Conservation (phyloP, 768 basidiomycete genomes). For the Russula brevipes region DNA sequence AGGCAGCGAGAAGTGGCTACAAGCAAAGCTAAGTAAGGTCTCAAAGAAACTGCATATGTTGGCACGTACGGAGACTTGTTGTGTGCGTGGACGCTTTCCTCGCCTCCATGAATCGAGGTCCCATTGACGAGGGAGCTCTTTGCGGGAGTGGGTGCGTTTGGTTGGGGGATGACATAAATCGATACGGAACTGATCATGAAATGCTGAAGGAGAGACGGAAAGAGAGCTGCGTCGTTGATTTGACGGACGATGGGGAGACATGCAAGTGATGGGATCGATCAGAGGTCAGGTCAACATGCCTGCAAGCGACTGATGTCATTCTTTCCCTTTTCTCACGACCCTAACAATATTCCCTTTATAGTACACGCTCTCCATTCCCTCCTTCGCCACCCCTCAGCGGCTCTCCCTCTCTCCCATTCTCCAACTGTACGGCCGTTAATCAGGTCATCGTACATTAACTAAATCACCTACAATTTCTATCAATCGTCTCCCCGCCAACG, state of each 20-base stretch:
- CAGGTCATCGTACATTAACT: neutral
- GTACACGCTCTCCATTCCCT: slow-evolving; percentile 2
- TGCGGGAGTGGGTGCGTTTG: slow-evolving; percentile 44
- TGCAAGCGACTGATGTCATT: slow-evolving; percentile 2
- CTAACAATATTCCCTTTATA: slow-evolving; percentile 9
- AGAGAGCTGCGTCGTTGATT: slow-evolving; percentile 49
- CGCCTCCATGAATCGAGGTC: slow-evolving; percentile 50
- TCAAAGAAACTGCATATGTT: neutral
- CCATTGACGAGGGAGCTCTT: slow-evolving; percentile 42
- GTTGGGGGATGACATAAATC: slow-evolving; percentile 41
- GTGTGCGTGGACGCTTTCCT: slow-evolving; percentile 50
- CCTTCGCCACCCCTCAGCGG: neutral
- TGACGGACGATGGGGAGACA: slow-evolving; percentile 23
- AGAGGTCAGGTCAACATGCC: neutral
- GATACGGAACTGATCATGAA: slow-evolving; percentile 33
- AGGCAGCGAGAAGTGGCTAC: slow-evolving; percentile 7
- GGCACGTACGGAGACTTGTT: slow-evolving; percentile 40
- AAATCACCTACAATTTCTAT: neutral
- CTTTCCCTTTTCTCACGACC: slow-evolving; percentile 14
- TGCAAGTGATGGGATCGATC: slow-evolving; percentile 11
- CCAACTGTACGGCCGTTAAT: neutral
- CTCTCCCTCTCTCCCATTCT: neutral
- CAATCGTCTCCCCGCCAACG: neutral
- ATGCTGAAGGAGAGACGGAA: slow-evolving; percentile 40
- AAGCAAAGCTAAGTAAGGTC: slow-evolving; percentile 1